phyloP scores from a whole-genome alignment of 164 flowering plant genomes.

The Piper betle region DNA sequence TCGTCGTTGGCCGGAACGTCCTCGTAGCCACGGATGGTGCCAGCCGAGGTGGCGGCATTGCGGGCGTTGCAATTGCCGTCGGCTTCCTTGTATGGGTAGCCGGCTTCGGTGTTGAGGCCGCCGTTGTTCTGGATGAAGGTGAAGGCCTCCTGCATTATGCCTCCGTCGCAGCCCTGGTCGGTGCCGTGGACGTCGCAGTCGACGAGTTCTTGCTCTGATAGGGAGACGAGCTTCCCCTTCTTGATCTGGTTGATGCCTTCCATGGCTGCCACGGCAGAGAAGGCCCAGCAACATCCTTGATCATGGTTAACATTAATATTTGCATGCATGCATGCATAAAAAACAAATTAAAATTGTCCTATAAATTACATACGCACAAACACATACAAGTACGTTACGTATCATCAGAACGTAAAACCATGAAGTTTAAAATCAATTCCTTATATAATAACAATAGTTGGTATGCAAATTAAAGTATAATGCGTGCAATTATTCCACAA shows the following conservation, averaged over 20 bases:
- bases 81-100: constrained; percentile 11
- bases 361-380: no score
- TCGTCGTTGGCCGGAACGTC: constrained; percentile 16
- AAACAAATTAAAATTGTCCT: no score
- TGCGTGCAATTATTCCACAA: no score
- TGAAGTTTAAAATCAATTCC: no score
- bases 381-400: no score
- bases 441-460: no score
- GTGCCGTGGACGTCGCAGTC: constrained; percentile 14
- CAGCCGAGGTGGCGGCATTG: constrained; percentile 3
- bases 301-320: not conserved
- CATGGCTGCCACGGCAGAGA: constrained; percentile 19
- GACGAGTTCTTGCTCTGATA: constrained; percentile 23
- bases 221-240: constrained; percentile 15
- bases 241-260: constrained; percentile 13
- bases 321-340: no score
- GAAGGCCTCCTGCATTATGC: constrained; percentile 13
- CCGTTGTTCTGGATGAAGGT: constrained; percentile 3
- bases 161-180: constrained; percentile 15
- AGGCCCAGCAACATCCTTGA: constrained; percentile 24
- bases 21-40: constrained; percentile 10
- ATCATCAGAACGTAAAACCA: no score
- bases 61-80: constrained; percentile 6
- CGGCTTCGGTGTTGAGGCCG: constrained; percentile 13
- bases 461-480: no score